A percentile compares a stretch with the other conserved stretches of the same genome.
Conservation (phyloP, 2,329 filamentous ascomycete species). For the Colletotrichum tanaceti region DNA sequence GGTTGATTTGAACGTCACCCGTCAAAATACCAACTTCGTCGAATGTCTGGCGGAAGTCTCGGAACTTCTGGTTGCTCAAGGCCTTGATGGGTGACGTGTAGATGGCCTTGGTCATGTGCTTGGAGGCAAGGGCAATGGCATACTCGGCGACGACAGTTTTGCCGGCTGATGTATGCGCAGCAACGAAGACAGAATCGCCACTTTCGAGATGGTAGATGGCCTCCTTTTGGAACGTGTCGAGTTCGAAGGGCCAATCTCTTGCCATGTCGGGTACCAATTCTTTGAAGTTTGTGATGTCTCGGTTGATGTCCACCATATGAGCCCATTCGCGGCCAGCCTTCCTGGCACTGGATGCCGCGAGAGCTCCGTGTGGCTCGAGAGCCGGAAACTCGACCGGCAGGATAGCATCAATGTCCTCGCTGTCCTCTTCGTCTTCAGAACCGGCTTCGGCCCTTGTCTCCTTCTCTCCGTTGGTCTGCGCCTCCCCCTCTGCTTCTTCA, state of each 20-base stretch:
- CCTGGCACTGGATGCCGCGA: constrained; percentile 77
- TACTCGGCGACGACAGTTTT: constrained; percentile 99
- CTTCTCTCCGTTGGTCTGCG: constrained; percentile 44
- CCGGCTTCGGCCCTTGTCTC: constrained; percentile 47
- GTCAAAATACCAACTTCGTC: constrained; percentile 97
- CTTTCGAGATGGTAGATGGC: constrained; percentile 97
- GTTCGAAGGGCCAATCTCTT: constrained; percentile 93
- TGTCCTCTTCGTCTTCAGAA: constrained; percentile 56
- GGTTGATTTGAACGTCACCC: constrained; percentile 97
- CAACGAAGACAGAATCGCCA: constrained; percentile 97
- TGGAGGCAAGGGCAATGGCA: constrained; percentile 94
- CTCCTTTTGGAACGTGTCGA: constrained; percentile 98
- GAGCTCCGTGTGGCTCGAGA: constrained; percentile 82
- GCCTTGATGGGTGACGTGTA: constrained; percentile 99
- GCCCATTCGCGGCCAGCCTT: constrained; percentile 91
- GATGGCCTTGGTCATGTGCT: constrained; percentile 99
- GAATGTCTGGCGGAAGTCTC: constrained; percentile 90
- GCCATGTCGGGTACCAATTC: constrained; percentile 98
- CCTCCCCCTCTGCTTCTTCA: constrained; percentile 46
- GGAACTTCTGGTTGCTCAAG: constrained; percentile 97
- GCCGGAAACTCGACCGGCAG: constrained; percentile 94
- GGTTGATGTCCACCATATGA: constrained; percentile 96
- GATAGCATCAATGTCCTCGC: constrained; percentile 82
- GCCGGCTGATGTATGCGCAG: constrained; percentile 95
- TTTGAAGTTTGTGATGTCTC: constrained; percentile 91